Evolutionary conservation across 1,139 yeast species (phyloP).

Genomic region (Dujonia santamariae): DNA sequence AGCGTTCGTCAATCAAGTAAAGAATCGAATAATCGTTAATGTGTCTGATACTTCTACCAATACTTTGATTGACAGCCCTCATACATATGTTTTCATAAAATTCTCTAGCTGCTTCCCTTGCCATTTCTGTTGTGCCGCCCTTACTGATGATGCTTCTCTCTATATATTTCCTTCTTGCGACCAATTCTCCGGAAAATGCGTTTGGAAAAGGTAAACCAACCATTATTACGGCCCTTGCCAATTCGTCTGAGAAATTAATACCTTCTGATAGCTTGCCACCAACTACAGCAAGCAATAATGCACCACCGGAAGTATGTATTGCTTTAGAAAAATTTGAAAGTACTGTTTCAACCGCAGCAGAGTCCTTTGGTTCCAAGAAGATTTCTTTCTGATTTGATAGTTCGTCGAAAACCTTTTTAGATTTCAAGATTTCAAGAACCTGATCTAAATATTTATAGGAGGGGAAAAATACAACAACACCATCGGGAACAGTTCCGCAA

Average conservation of each 20-base stretch:
- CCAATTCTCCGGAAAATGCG: conserved; percentile 75
- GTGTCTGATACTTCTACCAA: conserved; percentile 91
- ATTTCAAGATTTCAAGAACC: conserved; percentile 52
- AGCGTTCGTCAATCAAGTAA: conserved; percentile 68
- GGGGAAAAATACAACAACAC: conserved; percentile 81
- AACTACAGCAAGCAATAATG: conserved; percentile 77
- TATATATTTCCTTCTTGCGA: conserved; percentile 68
- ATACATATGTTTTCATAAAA: conserved; percentile 86
- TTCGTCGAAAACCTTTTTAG: conserved; percentile 21
- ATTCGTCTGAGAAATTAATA: conserved; percentile 79
- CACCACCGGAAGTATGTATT: conserved; percentile 25
- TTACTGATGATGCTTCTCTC: conserved; percentile 39
- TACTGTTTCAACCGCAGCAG: conserved; percentile 40
- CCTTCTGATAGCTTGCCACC: conserved; percentile 97
- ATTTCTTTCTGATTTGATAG: conserved; percentile 40
- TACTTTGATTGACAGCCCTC: conserved; percentile 90
- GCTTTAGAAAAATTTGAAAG: conserved; percentile 49
- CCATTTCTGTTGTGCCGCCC: conserved; percentile 43
- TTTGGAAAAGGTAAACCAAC: conserved; percentile 91
- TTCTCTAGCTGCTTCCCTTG: conserved; percentile 46
- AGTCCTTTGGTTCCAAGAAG: conserved; percentile 55
- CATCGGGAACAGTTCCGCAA: conserved; percentile 56
- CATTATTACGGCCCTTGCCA: conserved; percentile 87
- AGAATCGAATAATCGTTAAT: conserved; percentile 76
- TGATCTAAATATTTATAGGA: conserved; percentile 70